Conservation (phyloP, 306 rosid species). For the Inga oerstediana region DNA sequence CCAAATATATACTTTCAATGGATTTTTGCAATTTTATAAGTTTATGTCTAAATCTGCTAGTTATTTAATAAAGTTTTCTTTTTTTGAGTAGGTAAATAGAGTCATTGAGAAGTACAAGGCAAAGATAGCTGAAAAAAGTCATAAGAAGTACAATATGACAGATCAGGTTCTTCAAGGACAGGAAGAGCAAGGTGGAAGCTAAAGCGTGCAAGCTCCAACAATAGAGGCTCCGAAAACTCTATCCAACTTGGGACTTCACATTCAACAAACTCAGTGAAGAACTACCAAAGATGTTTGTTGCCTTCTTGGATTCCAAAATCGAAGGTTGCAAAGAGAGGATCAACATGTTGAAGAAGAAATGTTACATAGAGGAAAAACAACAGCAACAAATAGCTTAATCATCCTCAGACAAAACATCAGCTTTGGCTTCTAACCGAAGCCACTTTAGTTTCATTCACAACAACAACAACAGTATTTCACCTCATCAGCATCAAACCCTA, state of each 20-base stretch:
- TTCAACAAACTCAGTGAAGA: background rate
- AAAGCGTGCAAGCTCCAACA: background rate
- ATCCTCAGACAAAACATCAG: background rate
- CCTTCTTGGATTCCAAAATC: constrained; percentile 17
- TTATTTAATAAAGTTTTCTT: background rate
- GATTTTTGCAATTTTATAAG: background rate
- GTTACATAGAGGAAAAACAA: background rate
- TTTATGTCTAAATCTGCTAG: background rate
- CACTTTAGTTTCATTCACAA: background rate
- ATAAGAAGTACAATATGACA: background rate
- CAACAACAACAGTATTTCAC: background rate
- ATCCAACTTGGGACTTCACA: constrained; percentile 33
- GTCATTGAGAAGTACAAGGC: background rate
- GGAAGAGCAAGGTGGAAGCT: constrained; percentile 18
- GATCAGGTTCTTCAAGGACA: constrained; percentile 22
- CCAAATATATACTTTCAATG: too few species aligned
- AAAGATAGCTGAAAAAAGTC: background rate
- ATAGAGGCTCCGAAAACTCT: background rate
- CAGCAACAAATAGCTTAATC: background rate
- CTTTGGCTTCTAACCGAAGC: background rate
- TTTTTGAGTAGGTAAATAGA: background rate
- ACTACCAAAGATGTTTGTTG: background rate
- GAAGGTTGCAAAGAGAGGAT: constrained; percentile 8
- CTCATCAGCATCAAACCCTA: background rate
- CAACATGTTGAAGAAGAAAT: constrained; percentile 16